These are phyloP conservation scores for Stemphylium lycopersici DNA, from an alignment of 2,329 filamentous ascomycete species.

Conservation along the genomic window DNA sequence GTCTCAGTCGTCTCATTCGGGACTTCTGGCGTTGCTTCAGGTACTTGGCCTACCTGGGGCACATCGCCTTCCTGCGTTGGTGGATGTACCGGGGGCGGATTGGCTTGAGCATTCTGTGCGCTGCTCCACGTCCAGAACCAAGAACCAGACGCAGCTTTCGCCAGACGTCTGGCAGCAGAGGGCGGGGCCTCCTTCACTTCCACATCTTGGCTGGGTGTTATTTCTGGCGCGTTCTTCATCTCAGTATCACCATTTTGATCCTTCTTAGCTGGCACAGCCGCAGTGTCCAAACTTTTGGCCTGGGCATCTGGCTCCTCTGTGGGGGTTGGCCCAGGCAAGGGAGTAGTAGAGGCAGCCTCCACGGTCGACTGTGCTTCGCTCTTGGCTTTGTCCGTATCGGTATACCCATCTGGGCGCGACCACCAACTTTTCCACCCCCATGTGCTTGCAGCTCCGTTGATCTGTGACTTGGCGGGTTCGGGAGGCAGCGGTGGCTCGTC, in stretches of 20 bases:
- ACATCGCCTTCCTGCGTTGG: conserved; percentile 9
- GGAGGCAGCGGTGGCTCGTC: conserved; percentile 53
- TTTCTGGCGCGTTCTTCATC: conserved; percentile 26
- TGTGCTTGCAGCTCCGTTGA: conserved; percentile 22
- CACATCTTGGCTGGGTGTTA: conserved; percentile 8
- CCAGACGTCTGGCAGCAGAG: conserved; percentile 12
- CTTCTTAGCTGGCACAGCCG: background rate
- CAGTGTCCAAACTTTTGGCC: conserved; percentile 32
- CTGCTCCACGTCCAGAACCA: conserved; percentile 60
- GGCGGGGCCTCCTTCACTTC: conserved; percentile 25
- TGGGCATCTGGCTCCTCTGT: conserved; percentile 41
- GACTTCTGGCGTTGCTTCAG: conserved; percentile 9
- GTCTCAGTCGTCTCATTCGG: background rate
- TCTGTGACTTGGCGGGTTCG: conserved; percentile 39
- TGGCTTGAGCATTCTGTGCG: conserved; percentile 51
- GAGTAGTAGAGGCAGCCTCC: conserved; percentile 50
- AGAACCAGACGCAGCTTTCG: conserved; percentile 40
- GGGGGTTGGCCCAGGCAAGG: conserved; percentile 48
- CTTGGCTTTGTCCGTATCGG: conserved; percentile 46
- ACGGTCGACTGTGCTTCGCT: conserved; percentile 30
- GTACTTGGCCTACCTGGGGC: conserved; percentile 13
- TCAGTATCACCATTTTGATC: conserved; percentile 21
- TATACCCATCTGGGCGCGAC: conserved; percentile 57
- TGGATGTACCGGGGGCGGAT: conserved; percentile 27
- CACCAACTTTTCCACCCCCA: conserved; percentile 57